A percentile compares a stretch with the other conserved stretches of the same genome.
Evolutionary conservation across 768 basidiomycete species (phyloP).

Genomic region (Suillus lakei): DNA sequence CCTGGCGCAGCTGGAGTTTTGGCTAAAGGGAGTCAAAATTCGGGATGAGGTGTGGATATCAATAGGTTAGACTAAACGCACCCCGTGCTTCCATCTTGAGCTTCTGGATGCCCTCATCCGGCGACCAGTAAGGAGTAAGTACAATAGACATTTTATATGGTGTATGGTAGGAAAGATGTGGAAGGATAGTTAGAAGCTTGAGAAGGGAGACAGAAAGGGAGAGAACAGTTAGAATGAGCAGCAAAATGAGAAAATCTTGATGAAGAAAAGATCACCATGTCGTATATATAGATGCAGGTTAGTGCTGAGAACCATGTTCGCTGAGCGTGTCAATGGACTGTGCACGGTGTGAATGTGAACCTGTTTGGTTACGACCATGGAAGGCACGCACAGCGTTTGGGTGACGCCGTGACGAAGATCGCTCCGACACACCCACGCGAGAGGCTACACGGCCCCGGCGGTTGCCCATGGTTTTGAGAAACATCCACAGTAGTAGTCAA

Average conservation of each 20-base stretch:
- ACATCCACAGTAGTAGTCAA: conserved; percentile 1
- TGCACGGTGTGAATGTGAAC: background rate
- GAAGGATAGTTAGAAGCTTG: background rate
- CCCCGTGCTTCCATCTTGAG: conserved; percentile 64
- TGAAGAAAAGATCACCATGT: background rate
- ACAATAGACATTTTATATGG: conserved; percentile 54
- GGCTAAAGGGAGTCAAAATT: conserved; percentile 34
- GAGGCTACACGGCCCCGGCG: background rate
- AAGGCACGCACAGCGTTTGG: background rate
- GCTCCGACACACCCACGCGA: background rate
- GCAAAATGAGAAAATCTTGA: background rate
- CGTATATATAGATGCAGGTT: background rate
- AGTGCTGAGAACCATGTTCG: background rate
- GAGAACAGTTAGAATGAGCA: background rate
- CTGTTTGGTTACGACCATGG: background rate
- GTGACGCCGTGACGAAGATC: background rate
- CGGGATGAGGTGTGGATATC: conserved; percentile 7
- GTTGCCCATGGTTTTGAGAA: background rate
- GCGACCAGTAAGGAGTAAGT: conserved; percentile 71
- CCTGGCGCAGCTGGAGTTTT: conserved; percentile 54
- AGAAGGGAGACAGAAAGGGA: background rate
- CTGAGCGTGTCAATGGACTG: conserved; percentile 1
- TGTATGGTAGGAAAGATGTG: background rate
- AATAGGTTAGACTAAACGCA: conserved; percentile 30
- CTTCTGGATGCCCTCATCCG: conserved; percentile 66